Evolutionary conservation across 2,329 filamentous ascomycete species (phyloP), one percentile per base, ranked within the genome.

Genomic region (Lojkania enalia): DNA sequence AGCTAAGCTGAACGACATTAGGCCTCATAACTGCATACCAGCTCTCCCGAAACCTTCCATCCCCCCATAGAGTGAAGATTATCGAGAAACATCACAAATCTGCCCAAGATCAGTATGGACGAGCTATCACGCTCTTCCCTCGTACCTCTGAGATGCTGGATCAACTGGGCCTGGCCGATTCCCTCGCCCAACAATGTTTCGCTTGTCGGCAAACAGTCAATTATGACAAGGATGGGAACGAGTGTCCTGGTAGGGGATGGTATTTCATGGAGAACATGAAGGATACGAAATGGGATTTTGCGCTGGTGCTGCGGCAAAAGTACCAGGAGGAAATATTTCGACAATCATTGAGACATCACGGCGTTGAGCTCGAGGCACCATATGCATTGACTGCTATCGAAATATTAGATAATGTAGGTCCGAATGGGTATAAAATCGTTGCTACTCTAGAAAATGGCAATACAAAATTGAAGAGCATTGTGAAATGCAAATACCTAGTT

Each of bases 281-380:
- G 25, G 75, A 78, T 44, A 78, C 77, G 1, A 64, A 66, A 19
- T 80, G 75, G 63, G 72, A 78, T 48, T 82, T 79, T 54, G 71
- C 73, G 0, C 64, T 80, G n/a, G 77, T 80, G 1, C 54, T 82
- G 41, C 68, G 79, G 13, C 78, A 82, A 60, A 80, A 77, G 56
- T 80, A 78, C 54, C 74, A 77, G 5, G 78, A 82, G 53, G 74
- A 76, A 11, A 74, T 81, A 31, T 76, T 81, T 39, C 70, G 78
- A 31, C 60, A 63, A n/a, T 64, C 69, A 45, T 37, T 73, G 58
- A 61, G 47, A 37, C 66, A 51, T 36, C 52, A 72, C 20, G 71
- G 71, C 15, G 66, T 70, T 1, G 47, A 61, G 1, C 61, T 74
- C 3, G 61, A 70, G 30, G 58, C 64, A 14, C 67, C 67, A 2